Percentiles rank a stretch among this genome's conserved stretches.
phyloP scores from a whole-genome alignment of 148 eudicot species.

The Silene latifolia region DNA sequence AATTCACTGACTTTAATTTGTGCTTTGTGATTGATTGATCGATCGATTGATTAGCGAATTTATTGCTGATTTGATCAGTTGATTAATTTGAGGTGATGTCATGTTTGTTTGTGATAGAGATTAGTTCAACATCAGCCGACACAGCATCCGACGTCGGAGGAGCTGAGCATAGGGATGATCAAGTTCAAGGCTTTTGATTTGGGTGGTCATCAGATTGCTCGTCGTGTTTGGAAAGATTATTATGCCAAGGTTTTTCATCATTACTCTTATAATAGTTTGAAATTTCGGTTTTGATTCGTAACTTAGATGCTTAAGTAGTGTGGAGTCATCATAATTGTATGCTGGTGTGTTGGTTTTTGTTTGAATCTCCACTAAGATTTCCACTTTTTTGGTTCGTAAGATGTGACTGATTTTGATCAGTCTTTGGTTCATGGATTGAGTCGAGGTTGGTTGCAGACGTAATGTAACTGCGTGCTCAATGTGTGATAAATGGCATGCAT shows the following conservation, averaged over 20 bases:
- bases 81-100: background rate
- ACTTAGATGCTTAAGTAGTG: background rate
- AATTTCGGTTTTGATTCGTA: background rate
- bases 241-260: constrained; percentile 49
- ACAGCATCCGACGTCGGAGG: constrained; percentile 74
- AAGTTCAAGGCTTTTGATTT: constrained; percentile 82
- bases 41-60: constrained; percentile 1
- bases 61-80: background rate
- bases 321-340: constrained; percentile 5
- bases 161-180: constrained; percentile 69
- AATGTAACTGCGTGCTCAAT: background rate
- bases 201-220: constrained; percentile 85
- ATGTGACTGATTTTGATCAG: background rate
- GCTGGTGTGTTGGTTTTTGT: background rate
- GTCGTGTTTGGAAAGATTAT: constrained; percentile 73
- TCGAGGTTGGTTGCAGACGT: background rate
- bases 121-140: constrained; percentile 79
- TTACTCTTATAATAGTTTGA: background rate
- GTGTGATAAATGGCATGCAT: background rate
- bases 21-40: background rate
- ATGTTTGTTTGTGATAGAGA: constrained; percentile 31
- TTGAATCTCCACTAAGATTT: background rate
- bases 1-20: background rate
- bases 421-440: constrained; percentile 1
- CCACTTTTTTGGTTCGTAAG: background rate